phyloP scores from a whole-genome alignment of 164 flowering plant genomes.

The Magnolia changhungtana region DNA sequence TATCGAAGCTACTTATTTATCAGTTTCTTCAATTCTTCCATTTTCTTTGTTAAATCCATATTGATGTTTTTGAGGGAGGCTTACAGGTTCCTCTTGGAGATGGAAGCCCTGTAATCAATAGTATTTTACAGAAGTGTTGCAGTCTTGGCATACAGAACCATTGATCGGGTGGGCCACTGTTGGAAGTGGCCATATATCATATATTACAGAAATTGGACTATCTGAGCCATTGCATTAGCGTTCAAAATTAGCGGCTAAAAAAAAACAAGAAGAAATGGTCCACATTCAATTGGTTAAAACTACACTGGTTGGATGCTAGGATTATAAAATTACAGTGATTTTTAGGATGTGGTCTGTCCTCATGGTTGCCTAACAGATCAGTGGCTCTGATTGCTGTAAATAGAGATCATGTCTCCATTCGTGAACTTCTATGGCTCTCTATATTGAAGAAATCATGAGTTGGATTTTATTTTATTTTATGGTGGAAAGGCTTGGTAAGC shows the following conservation, averaged over 20 bases:
- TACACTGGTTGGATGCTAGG: not conserved
- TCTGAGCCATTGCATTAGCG: not conserved
- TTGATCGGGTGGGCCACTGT: too few relatives aligned
- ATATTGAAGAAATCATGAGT: not conserved
- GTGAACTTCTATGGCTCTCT: too few relatives aligned
- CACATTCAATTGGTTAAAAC: not conserved
- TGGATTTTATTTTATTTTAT: not conserved
- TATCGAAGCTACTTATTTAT: conserved; percentile 18
- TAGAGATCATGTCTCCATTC: too few relatives aligned
- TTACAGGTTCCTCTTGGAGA: not conserved
- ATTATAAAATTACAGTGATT: too few relatives aligned
- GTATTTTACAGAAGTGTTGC: not conserved
- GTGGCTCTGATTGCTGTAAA: not conserved
- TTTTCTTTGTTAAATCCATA: not conserved
- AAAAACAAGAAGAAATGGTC: too few relatives aligned
- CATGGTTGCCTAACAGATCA: not conserved
- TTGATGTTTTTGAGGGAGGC: not conserved
- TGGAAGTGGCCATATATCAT: not conserved
- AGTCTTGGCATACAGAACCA: not conserved
- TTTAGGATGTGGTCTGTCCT: not conserved
- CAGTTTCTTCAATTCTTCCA: not conserved
- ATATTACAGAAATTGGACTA: too few relatives aligned
- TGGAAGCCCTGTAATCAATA: not conserved
- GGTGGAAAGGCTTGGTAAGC: not conserved
- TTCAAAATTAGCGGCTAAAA: not conserved